Evolutionary conservation across 352 stramenopile species (phyloP).

Genomic region (Halophytophthora batemanensis): DNA sequence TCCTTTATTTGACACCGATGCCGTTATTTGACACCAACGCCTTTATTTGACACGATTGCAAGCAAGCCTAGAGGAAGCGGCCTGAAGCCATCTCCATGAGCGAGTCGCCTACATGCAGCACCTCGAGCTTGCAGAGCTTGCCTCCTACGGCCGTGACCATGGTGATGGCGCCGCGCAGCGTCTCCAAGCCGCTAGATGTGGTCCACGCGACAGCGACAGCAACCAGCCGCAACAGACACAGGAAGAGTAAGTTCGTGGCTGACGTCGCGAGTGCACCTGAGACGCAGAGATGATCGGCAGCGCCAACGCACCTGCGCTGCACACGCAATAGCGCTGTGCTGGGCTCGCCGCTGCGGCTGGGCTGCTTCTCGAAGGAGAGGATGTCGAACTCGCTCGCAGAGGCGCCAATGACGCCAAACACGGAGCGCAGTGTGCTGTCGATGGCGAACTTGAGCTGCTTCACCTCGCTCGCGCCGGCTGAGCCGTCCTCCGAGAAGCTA

Average conservation of each 20-base stretch:
- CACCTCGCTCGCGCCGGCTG: conserved; percentile 33
- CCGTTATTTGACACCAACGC: too few relatives aligned
- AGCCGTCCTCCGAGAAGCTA: conserved; percentile 56
- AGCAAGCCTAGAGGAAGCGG: conserved; percentile 61
- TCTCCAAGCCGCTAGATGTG: conserved; percentile 44
- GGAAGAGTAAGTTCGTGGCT: neutral
- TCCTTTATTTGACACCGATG: too few relatives aligned
- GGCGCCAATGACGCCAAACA: conserved; percentile 64
- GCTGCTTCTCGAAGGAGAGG: conserved; percentile 35
- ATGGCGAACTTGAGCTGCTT: conserved; percentile 74
- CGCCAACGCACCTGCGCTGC: conserved; percentile 32
- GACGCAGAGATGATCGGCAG: too few relatives aligned
- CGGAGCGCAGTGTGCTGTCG: conserved; percentile 64
- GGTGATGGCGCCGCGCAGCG: conserved; percentile 61
- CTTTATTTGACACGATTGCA: too few relatives aligned
- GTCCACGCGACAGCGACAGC: neutral
- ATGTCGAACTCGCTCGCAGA: conserved; percentile 68
- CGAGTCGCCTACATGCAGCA: conserved; percentile 54
- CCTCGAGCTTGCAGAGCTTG: conserved; percentile 59
- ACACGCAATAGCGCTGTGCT: conserved; percentile 59
- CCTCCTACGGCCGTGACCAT: conserved; percentile 71
- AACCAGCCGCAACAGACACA: neutral
- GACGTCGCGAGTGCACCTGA: too few relatives aligned
- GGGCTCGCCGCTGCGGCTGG: conserved; percentile 31
- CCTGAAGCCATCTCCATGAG: conserved; percentile 69